Evolutionary conservation across 2,329 filamentous ascomycete species (phyloP).

Genomic region (Pseudogymnoascus sp.): DNA sequence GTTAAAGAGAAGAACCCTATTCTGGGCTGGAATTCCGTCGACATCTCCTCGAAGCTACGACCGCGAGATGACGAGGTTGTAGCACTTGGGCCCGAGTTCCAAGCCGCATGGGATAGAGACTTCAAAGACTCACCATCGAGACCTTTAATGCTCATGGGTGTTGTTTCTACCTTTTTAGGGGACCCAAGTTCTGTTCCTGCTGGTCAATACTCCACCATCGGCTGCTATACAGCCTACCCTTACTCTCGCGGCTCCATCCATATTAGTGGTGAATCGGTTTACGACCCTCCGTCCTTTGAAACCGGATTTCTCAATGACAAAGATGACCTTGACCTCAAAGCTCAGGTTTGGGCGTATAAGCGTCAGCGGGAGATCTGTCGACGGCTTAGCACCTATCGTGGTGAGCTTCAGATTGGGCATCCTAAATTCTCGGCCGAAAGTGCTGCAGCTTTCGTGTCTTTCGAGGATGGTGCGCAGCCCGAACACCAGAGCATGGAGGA

Average conservation of each 20-base stretch:
- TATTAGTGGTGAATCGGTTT: constrained; percentile 40
- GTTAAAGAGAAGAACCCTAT: constrained; percentile 41
- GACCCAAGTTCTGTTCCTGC: constrained; percentile 33
- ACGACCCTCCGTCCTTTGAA: constrained; percentile 42
- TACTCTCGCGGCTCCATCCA: constrained; percentile 55
- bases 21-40: constrained; percentile 51
- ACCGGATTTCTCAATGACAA: constrained; percentile 48
- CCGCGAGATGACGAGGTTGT: constrained; percentile 48
- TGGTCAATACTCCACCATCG: constrained; percentile 46
- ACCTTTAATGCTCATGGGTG: constrained; percentile 44
- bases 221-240: constrained; percentile 51
- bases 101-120: constrained; percentile 47
- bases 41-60: constrained; percentile 49
- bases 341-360: constrained; percentile 58
- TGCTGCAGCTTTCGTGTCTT: constrained; percentile 31
- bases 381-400: constrained; percentile 44
- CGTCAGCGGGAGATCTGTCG: constrained; percentile 54
- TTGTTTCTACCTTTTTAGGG: constrained; percentile 40
- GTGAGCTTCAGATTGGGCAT: constrained; percentile 37
- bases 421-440: constrained; percentile 38
- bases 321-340: constrained; percentile 44
- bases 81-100: constrained; percentile 45
- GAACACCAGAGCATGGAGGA: constrained; percentile 15
- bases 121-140: constrained; percentile 33
- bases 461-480: constrained; percentile 20